Conservation (phyloP, 441 rosid species). For the Populus hybrid region DNA sequence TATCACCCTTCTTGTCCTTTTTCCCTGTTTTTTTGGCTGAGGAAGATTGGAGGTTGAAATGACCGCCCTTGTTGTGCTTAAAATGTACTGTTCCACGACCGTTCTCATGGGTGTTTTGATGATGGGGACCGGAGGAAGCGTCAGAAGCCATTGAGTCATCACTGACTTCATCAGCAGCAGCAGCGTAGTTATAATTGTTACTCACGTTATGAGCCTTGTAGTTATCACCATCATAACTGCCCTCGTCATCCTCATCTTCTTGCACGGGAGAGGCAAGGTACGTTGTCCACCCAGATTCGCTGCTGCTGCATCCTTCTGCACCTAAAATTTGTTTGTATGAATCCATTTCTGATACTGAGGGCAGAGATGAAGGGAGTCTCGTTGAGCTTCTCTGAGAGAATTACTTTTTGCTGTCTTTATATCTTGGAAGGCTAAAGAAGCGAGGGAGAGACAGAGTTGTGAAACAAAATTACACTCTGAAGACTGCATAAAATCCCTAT, state of each 20-base stretch:
- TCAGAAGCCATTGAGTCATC: conserved; percentile 92
- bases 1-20: conserved; percentile 41
- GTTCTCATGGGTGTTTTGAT: conserved; percentile 24
- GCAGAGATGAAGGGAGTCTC: background rate
- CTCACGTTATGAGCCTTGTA: conserved; percentile 19
- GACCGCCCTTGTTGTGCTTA: conserved; percentile 25
- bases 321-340: conserved; percentile 27
- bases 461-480: background rate
- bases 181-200: background rate
- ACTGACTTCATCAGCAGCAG: conserved; percentile 33
- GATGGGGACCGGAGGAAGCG: conserved; percentile 73
- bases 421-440: background rate
- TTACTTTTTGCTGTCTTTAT: background rate
- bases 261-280: conserved; percentile 69
- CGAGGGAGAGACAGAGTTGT: background rate
- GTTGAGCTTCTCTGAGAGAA: background rate
- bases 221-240: conserved; percentile 30
- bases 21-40: conserved; percentile 33
- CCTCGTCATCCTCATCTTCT: conserved; percentile 43
- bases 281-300: conserved; percentile 93
- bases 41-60: conserved; percentile 24
- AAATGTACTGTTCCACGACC: background rate
- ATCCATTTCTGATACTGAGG: conserved; percentile 34
- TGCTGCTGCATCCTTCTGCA: conserved; percentile 80
- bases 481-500: conserved; percentile 7